Evolutionary conservation across 345 rosid genomes (phyloP).

Genomic region (Arabis hirsuta): DNA sequence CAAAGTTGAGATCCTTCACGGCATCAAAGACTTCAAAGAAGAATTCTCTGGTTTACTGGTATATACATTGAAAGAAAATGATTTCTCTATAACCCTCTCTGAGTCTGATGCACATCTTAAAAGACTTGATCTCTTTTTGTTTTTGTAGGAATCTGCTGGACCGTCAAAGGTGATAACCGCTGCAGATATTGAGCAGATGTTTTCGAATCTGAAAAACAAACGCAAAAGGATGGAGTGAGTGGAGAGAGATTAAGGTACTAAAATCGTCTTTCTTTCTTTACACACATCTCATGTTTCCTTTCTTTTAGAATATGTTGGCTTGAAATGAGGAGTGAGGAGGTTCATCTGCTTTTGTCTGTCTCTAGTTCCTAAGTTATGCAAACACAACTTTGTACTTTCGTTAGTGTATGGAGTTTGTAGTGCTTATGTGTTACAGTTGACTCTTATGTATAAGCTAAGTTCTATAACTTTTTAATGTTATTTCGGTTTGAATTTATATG

Average conservation of each 20-base stretch:
- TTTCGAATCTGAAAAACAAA: slow-evolving; percentile 89
- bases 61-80: slow-evolving; percentile 15
- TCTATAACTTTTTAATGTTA: not conserved
- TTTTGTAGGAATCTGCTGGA: slow-evolving; percentile 70
- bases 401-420: slow-evolving; percentile 30
- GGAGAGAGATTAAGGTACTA: slow-evolving; percentile 13
- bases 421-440: slow-evolving; percentile 10
- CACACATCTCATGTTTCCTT: not conserved
- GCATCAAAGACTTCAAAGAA: slow-evolving; percentile 82
- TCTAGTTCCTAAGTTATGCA: slow-evolving; percentile 32
- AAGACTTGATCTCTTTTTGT: not conserved
- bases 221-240: slow-evolving; percentile 60
- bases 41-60: slow-evolving; percentile 80
- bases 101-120: not conserved
- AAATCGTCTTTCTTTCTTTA: not conserved
- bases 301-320: slow-evolving; percentile 24
- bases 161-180: slow-evolving; percentile 84
- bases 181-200: slow-evolving; percentile 81
- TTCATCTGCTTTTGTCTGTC: slow-evolving; percentile 19
- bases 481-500: too few species aligned
- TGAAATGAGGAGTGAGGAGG: slow-evolving; percentile 23
- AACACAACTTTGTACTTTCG: slow-evolving; percentile 22
- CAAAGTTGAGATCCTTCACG: slow-evolving; percentile 88
- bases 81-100: not conserved
- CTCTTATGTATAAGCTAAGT: slow-evolving; percentile 24